A percentile compares a stretch with the other conserved stretches of the same genome.
Conservation (phyloP, 2,329 filamentous ascomycete species). For the Colletotrichum eleusines region DNA sequence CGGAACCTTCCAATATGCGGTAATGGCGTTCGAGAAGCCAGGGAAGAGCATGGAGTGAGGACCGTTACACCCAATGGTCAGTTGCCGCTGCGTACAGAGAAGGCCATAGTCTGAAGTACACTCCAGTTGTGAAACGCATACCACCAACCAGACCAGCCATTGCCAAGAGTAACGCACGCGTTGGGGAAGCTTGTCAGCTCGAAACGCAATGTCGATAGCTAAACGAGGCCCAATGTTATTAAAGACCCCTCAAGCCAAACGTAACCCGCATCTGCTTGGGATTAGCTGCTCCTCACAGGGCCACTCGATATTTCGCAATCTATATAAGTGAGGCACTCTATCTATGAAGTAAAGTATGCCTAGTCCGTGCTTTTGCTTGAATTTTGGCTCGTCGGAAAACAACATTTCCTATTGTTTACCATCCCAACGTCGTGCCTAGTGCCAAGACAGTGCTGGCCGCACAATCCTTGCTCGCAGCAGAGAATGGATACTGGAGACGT, state of each 20-base stretch:
- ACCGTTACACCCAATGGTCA: not conserved
- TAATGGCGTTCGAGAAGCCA: constrained; percentile 67
- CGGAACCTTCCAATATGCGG: constrained; percentile 68
- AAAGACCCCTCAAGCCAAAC: not conserved
- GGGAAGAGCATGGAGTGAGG: not conserved
- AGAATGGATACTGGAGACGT: too few species aligned
- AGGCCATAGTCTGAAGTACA: not conserved
- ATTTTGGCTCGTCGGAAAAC: not conserved
- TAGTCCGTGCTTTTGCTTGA: not conserved
- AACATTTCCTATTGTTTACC: not conserved
- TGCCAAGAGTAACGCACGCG: not conserved
- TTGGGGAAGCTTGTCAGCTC: not conserved
- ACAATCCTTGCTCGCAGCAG: too few species aligned
- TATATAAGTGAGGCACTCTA: not conserved
- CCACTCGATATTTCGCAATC: not conserved
- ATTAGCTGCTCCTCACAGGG: not conserved
- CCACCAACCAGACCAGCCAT: too few species aligned
- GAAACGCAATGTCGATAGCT: not conserved
- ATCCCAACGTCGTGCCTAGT: not conserved
- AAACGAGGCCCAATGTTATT: not conserved
- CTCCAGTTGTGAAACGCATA: too few species aligned
- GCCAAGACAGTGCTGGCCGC: too few species aligned
- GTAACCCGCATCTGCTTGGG: not conserved
- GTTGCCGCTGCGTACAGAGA: not conserved
- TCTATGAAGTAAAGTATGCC: not conserved